Evolutionary conservation across 495 filamentous ascomycete species (phyloP), one percentile per base, ranked within the genome.

Genomic region (Bathelium albidoporum): DNA sequence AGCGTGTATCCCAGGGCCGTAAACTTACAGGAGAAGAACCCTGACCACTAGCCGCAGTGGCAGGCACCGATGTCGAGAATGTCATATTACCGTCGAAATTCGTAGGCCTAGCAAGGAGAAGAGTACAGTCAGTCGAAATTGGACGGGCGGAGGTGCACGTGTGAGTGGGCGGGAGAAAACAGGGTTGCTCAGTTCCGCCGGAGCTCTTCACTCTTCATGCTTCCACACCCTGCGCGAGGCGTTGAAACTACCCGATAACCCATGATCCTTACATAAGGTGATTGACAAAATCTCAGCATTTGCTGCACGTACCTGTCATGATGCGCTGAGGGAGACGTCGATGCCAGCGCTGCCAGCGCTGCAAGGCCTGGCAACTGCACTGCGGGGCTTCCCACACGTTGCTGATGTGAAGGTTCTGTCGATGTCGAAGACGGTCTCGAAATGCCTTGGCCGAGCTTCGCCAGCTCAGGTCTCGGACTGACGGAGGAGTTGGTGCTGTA

Each of bases 351-450:
- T 14, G 61, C 61, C 44, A 63, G 45, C 2, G 45, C 61, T 9
- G 61, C 26, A 18, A 63, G 61, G 28, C 61, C 61, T 20, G 61
- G 61, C n/a, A 63, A 28, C n/a, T 58, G 43, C 16, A 58, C 14
- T 26, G 31, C 22, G 5, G 44, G 26, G 28, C 53, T 63, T n/a
- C 61, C 53, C 11, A 20, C 2, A 7, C 29, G 32, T 63, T 53
- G 44, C 5, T 41, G 61, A 45, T 34, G 45, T 36, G 61, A 58
- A 53, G 28, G n/a, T 2, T 55, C 49, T 20, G 49, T 55, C 24
- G 49, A 32, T 32, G 49, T 55, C 29, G 61, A 63, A n/a, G 61
- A 55, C 29, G 49, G 61, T 24, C 43, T 58, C 5, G 61, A 63
- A 31, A 63, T 63, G 18, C 29, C 43, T 18, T 58, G 61, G 18